These are phyloP conservation scores for Thoreauomyces humboldtii DNA, from an alignment of 192 early-diverging fungal species.

Conservation along the genomic window DNA sequence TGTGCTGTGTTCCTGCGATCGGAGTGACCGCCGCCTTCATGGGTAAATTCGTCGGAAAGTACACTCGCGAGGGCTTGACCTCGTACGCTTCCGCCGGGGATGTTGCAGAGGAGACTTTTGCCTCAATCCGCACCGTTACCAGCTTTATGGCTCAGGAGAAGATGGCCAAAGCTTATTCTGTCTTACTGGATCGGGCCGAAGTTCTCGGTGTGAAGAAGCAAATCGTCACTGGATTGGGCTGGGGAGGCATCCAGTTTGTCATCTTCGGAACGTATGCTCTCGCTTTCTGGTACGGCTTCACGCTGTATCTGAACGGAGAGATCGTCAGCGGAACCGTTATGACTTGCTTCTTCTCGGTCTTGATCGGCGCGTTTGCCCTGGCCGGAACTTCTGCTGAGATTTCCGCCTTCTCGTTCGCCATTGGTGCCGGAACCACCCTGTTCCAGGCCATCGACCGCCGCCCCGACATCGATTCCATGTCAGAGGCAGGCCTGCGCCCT, in stretches of 20 bases:
- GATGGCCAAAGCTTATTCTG: slow-evolving; percentile 21
- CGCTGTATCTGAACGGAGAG: slow-evolving; percentile 41
- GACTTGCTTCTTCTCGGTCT: slow-evolving; percentile 85
- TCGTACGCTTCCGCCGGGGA: slow-evolving; percentile 39
- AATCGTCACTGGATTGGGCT: slow-evolving; percentile 41
- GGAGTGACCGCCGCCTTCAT: slow-evolving; percentile 38
- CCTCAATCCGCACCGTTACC: slow-evolving; percentile 41
- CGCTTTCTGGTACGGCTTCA: slow-evolving; percentile 57
- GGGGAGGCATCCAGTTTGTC: slow-evolving; percentile 29
- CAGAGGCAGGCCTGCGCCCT: slow-evolving; percentile 29
- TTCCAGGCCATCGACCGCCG: slow-evolving; percentile 79
- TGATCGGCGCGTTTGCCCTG: slow-evolving; percentile 78
- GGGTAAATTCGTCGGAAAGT: slow-evolving; percentile 26
- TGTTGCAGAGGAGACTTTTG: slow-evolving; percentile 46
- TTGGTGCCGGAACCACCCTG: slow-evolving; percentile 79
- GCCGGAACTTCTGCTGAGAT: slow-evolving; percentile 72
- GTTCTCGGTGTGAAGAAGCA: slow-evolving; percentile 45
- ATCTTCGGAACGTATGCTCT: slow-evolving; percentile 23
- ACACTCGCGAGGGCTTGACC: slow-evolving; percentile 29
- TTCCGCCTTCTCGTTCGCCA: slow-evolving; percentile 67
- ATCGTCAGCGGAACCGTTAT: slow-evolving; percentile 56
- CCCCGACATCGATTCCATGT: slow-evolving; percentile 64
- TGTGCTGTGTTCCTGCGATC: slow-evolving; percentile 74
- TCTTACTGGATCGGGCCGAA: slow-evolving; percentile 26
- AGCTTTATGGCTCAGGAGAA: slow-evolving; percentile 40